Base-by-base conservation (phyloP, 345 rosid genomes). In the Barbarea vulgaris region DNA sequence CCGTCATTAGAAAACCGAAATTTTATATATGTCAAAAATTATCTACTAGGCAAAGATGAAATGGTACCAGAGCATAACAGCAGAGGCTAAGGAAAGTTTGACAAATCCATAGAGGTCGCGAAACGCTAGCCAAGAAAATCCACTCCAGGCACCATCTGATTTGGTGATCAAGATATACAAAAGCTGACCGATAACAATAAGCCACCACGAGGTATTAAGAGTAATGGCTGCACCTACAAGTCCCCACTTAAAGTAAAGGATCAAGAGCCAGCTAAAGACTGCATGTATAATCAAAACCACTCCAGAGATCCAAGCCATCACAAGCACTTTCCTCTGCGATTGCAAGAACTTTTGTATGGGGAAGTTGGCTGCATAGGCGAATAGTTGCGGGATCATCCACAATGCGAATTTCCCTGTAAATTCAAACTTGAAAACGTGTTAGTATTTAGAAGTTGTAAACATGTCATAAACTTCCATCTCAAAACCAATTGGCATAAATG, bases 61-160 rank as follows among this genome's bases (percentile, higher is more conserved):
- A 68, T 42, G 46, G 63, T 82, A 89, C 97, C 98, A 91, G 61
- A 94, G 81, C 98, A 95, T 95, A 39, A 92, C 81, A 19, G 97
- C 97, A 59, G 99, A 91, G 15, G 97, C 96, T 52, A 92, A 64
- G 11, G 99, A 92, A 21, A 95, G 89, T 86, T 88, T 95, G 79
- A 90, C 78, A 65, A 95, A 95, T 0, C 89, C 97, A 66, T 80
- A 87, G 42, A 95, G 85, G 72, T 90, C 92, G 0, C 80, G 57
- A 73, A 95, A 95, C 4, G 99, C 99, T 5, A 90, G 86, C 91
- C 88, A 83, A 0, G 97, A 88, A 80, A 95, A 89, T 31, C 97
- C 97, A 81, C 57, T 84, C 99, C 97, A 95, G 0, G 99, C 97
- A 41, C 98, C 97, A 44, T 90, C 97, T 2, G 99, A 90, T 30